phyloP scores from a whole-genome alignment of 2,329 filamentous ascomycete genomes.

The Plenodomus tracheiphilus region DNA sequence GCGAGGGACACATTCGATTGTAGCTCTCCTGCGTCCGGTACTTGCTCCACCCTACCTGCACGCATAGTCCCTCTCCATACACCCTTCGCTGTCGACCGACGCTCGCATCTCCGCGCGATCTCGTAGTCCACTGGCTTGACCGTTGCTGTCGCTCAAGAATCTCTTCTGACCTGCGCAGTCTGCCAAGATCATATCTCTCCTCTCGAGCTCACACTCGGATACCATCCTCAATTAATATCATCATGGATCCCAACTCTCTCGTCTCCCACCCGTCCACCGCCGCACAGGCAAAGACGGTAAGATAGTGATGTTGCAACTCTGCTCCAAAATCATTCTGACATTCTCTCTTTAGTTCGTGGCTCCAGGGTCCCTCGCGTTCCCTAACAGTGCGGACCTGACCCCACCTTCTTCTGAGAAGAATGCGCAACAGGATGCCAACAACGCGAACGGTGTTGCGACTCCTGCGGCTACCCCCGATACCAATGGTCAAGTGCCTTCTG shows the following conservation, averaged over 20 bases:
- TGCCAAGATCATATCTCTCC: conserved; percentile 35
- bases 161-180: conserved; percentile 41
- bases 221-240: conserved; percentile 43
- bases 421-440: conserved; percentile 55
- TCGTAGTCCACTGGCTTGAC: conserved; percentile 33
- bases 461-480: conserved; percentile 86
- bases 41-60: conserved; percentile 36
- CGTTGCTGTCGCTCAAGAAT: conserved; percentile 31
- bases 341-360: conserved; percentile 65
- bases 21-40: conserved; percentile 82
- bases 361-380: conserved; percentile 89
- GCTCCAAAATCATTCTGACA: conserved; percentile 24
- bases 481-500: conserved; percentile 61
- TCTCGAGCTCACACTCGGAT: conserved; percentile 33
- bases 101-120: conserved; percentile 36
- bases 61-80: conserved; percentile 10
- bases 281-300: conserved; percentile 80
- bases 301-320: conserved; percentile 28
- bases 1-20: conserved; percentile 97
- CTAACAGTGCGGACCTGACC: conserved; percentile 78
- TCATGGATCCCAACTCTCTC: conserved; percentile 74
- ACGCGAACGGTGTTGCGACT: conserved; percentile 74
- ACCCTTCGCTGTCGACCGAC: conserved; percentile 35
- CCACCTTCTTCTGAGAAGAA: conserved; percentile 76
- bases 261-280: conserved; percentile 91